Base-by-base conservation (phyloP, 352 stramenopile species). In the Pythium rhizo-oryzae region DNA sequence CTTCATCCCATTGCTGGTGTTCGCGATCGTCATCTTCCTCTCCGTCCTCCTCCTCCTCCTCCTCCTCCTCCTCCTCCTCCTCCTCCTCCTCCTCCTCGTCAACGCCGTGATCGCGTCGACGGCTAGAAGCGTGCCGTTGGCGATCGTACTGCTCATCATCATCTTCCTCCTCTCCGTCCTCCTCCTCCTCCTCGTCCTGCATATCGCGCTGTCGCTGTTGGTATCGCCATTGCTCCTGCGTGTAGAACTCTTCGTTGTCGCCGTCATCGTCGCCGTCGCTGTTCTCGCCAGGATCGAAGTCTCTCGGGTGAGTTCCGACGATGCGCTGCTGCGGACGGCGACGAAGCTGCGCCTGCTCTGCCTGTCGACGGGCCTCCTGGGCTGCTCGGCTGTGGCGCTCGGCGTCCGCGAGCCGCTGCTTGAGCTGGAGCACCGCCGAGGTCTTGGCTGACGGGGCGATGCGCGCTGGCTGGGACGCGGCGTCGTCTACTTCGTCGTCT, bases 331-430 rank as follows among this genome's bases (percentile, higher is more conserved):
- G 52, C 13, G 65, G 67, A 19, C 46, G 51, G 2, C 55, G 41
- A 15, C 28, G 51, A 9, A 61, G 12, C 33, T 76, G 50, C 19
- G 74, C 57, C 41, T 66, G 23, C 19, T 72, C 61, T 28, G 59
- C 67, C 66, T 84, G 71, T 18, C 53, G 65, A 49, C 79, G 59
- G 8, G 75, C 79, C 18, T 79, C 68, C 52, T 74, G 62, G 0
- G 69, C 77, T 49, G 72, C 77, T 52, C 76, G 60, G 33, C 63
- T 84, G 8, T 65, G 64, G 49, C 63, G 72, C 55, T 89, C 79
- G 30, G 79, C 79, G 16, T 83, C 69, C n/a, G 74, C 70, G 5
- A 87, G 62, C 35, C 71, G 72, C 56, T 74, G 75, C 43, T 81
- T 80, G 12, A 89, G 64, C 44, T 81, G 71, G 15, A 80, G 60